Evolutionary conservation across 768 basidiomycete genomes (phyloP).

Genomic region (Suillus tomentosus): DNA sequence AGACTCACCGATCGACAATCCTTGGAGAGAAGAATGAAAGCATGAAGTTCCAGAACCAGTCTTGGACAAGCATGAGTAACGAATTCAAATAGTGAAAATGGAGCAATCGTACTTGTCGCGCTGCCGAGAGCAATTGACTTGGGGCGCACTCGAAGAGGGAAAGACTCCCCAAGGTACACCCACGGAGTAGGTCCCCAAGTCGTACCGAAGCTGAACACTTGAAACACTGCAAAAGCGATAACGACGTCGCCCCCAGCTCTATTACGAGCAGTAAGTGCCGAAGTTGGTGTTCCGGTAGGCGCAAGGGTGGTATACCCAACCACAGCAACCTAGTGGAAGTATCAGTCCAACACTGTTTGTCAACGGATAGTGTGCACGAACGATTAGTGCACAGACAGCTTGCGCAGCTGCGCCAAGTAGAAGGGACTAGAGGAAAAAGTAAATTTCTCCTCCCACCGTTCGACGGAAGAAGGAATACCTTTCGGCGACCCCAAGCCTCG

Average conservation of each 20-base stretch:
- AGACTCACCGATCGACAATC: conserved; percentile 53
- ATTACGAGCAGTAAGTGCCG: conserved; percentile 55
- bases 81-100: background rate
- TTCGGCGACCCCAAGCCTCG: conserved; percentile 74
- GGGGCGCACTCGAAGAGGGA: conserved; percentile 78
- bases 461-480: conserved; percentile 36
- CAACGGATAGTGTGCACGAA: conserved; percentile 27
- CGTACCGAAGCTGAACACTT: conserved; percentile 69
- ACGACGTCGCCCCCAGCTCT: conserved; percentile 62
- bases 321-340: conserved; percentile 54
- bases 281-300: conserved; percentile 47
- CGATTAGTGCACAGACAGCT: conserved; percentile 63
- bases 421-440: conserved; percentile 47
- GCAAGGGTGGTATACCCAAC: conserved; percentile 72
- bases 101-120: conserved; percentile 41
- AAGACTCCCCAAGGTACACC: conserved; percentile 80
- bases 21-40: conserved; percentile 72
- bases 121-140: conserved; percentile 80
- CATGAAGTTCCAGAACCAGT: conserved; percentile 78
- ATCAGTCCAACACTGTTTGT: background rate
- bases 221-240: conserved; percentile 77
- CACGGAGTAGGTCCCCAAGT: conserved; percentile 81
- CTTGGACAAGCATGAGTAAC: conserved; percentile 25
- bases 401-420: conserved; percentile 64
- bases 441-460: background rate